Evolutionary conservation across 202 grass and related monocot genomes (phyloP).

Genomic region (Musa balbisiana): DNA sequence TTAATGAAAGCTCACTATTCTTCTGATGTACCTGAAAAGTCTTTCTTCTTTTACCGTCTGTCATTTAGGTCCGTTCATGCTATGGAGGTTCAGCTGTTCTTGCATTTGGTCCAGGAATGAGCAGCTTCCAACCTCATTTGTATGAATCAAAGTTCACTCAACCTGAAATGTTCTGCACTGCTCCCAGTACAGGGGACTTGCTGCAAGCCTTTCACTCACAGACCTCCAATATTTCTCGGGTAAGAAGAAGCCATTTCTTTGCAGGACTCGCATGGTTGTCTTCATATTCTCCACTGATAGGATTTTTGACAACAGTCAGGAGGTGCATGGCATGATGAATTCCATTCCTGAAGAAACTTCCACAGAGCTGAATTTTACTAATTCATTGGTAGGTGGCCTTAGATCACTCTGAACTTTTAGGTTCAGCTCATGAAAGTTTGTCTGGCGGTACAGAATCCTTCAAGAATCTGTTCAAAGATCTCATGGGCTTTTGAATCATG

Average conservation of each 20-base stretch:
- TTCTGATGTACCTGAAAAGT: not conserved
- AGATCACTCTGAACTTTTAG: no score
- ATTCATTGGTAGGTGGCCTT: no score
- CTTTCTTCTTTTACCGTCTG: not conserved
- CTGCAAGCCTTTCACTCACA: slow-evolving; percentile 25
- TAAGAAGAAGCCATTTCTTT: not conserved
- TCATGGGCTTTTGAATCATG: no score
- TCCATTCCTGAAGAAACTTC: not conserved
- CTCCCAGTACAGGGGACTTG: slow-evolving; percentile 28
- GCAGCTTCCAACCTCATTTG: slow-evolving; percentile 37
- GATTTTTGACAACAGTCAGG: not conserved
- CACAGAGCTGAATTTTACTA: no score
- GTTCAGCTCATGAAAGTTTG: no score
- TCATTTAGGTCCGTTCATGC: slow-evolving; percentile 37
- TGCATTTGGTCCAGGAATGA: slow-evolving; percentile 30
- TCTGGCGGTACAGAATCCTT: no score
- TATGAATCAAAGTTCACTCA: slow-evolving; percentile 34
- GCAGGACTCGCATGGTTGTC: no score
- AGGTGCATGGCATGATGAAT: not conserved
- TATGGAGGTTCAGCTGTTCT: slow-evolving; percentile 31
- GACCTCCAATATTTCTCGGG: slow-evolving; percentile 35
- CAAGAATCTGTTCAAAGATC: no score
- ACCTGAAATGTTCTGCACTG: slow-evolving; percentile 22
- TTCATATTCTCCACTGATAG: not conserved
- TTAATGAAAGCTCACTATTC: not conserved